Conservation (phyloP, 345 rosid genomes). For the Luvunga scandens region DNA sequence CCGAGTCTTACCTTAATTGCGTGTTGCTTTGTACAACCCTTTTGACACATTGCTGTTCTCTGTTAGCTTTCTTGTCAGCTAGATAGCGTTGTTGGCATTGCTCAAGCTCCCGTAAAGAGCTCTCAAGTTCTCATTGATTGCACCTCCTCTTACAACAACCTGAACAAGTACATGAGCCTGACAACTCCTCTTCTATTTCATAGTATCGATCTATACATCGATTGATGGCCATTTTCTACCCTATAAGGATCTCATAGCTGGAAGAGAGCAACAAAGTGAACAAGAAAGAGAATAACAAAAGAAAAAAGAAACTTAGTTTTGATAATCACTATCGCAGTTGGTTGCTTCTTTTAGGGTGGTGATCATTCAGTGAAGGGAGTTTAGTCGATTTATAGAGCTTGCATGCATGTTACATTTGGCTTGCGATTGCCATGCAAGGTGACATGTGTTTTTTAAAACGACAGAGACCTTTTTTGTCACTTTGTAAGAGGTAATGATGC, state of each 20-base stretch:
- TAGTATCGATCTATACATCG: neutral
- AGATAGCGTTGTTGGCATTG: conserved; percentile 33
- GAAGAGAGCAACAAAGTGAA: no score
- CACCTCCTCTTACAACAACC: neutral
- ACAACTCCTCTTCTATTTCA: neutral
- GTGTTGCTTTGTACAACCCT: conserved; percentile 10
- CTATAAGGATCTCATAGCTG: no score
- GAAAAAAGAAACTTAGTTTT: neutral
- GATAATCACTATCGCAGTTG: conserved; percentile 2
- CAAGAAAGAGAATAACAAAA: neutral
- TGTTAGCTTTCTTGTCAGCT: conserved; percentile 1
- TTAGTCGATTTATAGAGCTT: no score
- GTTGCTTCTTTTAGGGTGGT: neutral
- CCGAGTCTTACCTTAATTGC: no score
- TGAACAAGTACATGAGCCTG: neutral
- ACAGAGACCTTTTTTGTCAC: no score
- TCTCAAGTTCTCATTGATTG: conserved; percentile 13
- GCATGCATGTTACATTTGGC: no score
- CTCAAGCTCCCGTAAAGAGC: conserved; percentile 21
- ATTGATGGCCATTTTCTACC: neutral
- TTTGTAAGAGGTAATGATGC: no score
- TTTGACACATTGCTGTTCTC: conserved; percentile 13
- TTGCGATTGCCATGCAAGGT: no score
- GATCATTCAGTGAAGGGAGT: no score
- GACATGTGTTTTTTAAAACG: no score